Percentiles rank a stretch among this genome's conserved stretches.
These are phyloP conservation scores for Scenedesmus sp. DNA, from an alignment of 163 green algal genomes.

Conservation along the genomic window DNA sequence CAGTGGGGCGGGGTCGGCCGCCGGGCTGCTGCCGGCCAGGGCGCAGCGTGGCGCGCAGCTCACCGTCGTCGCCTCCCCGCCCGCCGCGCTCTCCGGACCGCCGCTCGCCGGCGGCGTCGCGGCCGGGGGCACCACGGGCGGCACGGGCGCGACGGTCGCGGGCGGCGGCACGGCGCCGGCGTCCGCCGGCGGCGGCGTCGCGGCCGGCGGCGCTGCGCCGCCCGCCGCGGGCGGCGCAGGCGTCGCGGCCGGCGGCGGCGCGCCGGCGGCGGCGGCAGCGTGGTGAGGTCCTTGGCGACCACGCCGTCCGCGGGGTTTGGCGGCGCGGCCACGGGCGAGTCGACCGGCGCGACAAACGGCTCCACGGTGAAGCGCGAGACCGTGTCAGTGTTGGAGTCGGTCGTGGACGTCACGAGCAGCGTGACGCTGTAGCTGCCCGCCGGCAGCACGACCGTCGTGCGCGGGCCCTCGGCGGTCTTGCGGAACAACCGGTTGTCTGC, in stretches of 20 bases:
- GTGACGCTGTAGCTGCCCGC: not conserved
- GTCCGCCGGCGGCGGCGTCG: not conserved
- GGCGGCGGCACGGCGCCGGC: not conserved
- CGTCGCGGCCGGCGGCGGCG: too few species aligned
- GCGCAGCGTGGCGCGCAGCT: too few species aligned
- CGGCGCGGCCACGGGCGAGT: not conserved
- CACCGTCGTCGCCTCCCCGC: too few species aligned
- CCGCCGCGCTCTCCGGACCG: too few species aligned
- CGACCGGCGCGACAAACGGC: not conserved
- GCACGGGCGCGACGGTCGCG: too few species aligned
- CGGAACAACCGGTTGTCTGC: not conserved
- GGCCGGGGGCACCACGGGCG: too few species aligned
- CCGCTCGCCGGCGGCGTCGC: too few species aligned
- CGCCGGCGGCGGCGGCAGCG: too few species aligned
- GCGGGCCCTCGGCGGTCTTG: not conserved
- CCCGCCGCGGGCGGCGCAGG: too few species aligned
- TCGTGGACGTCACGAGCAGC: not conserved
- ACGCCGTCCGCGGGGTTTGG: not conserved
- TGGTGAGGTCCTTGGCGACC: not conserved
- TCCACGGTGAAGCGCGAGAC: not conserved
- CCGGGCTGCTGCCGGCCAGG: too few species aligned
- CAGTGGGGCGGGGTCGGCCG: not conserved
- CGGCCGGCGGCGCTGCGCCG: not conserved
- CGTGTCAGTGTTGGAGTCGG: not conserved
- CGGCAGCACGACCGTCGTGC: slow-evolving; percentile 8